These are phyloP conservation scores for Naematelia encephala DNA, from an alignment of 768 basidiomycete species.

Conservation along the genomic window DNA sequence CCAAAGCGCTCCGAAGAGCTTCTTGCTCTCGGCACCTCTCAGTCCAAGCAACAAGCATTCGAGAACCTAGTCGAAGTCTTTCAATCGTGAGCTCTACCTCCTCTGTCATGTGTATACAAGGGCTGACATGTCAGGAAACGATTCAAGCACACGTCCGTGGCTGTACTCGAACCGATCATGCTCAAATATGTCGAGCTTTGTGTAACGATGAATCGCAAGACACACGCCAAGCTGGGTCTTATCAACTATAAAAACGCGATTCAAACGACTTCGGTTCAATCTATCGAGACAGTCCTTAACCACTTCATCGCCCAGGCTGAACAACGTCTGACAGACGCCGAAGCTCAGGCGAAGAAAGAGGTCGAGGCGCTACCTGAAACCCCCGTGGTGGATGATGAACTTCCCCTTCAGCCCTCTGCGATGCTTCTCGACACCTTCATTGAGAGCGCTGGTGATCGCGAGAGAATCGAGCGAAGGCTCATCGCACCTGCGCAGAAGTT, in stretches of 20 bases:
- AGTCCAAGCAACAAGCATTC: constrained; percentile 48
- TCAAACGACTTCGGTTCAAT: constrained; percentile 83
- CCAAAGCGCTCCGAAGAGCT: constrained; percentile 49
- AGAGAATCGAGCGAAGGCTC: constrained; percentile 87
- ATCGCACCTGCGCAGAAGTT: constrained; percentile 98
- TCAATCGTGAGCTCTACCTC: constrained; percentile 50
- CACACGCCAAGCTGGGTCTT: constrained; percentile 89
- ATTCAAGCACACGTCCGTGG: constrained; percentile 84
- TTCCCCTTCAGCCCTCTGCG: constrained; percentile 89
- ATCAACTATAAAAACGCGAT: constrained; percentile 99
- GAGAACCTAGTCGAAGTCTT: constrained; percentile 49
- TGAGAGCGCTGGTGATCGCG: constrained; percentile 61
- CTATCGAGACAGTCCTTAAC: constrained; percentile 87
- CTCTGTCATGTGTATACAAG: background rate
- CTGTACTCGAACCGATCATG: constrained; percentile 91
- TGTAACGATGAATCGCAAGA: constrained; percentile 88
- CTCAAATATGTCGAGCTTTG: constrained; percentile 93
- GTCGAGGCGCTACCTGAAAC: constrained; percentile 41
- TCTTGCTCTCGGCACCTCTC: constrained; percentile 46
- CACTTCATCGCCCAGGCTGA: constrained; percentile 62
- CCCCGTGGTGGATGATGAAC: constrained; percentile 85
- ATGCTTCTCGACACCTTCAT: constrained; percentile 86
- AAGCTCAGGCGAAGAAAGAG: constrained; percentile 50
- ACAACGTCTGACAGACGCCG: constrained; percentile 46
- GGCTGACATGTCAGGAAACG: constrained; percentile 59